A percentile compares a stretch with the other conserved stretches of the same genome.
Conservation (phyloP, 2,329 filamentous ascomycete species). For the Claviceps quebecensis region DNA sequence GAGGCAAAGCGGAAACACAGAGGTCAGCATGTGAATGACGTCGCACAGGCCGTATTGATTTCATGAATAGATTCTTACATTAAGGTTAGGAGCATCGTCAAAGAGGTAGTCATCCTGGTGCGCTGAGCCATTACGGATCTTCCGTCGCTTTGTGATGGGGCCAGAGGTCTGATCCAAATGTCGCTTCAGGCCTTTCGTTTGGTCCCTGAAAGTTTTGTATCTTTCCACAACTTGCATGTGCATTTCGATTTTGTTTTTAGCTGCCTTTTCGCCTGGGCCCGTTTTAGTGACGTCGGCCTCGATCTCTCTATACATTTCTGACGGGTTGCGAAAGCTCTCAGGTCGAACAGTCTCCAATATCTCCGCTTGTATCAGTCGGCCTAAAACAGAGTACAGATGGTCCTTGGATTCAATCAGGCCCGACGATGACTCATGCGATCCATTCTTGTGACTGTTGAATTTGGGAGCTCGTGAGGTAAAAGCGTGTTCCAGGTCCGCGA, state of each 20-base stretch:
- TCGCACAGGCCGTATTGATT: not conserved
- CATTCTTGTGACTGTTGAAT: conserved; percentile 22
- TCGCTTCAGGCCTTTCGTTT: conserved; percentile 36
- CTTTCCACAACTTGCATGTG: conserved; percentile 39
- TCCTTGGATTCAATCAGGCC: conserved; percentile 29
- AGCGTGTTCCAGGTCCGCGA: conserved; percentile 54
- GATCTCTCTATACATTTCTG: conserved; percentile 47
- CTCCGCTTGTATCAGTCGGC: conserved; percentile 46
- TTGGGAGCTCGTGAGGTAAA: conserved; percentile 31
- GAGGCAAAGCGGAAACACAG: not conserved
- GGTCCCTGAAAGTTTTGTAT: conserved; percentile 38
- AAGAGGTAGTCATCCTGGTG: conserved; percentile 12
- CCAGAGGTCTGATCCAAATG: conserved; percentile 31
- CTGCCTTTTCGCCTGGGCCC: conserved; percentile 25
- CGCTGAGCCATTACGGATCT: conserved; percentile 33
- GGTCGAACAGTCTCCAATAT: conserved; percentile 50
- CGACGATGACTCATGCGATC: conserved; percentile 17
- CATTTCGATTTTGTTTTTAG: conserved; percentile 52
- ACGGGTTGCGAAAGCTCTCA: conserved; percentile 43
- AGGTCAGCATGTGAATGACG: not conserved
- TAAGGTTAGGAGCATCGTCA: conserved; percentile 32
- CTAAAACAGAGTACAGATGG: conserved; percentile 36
- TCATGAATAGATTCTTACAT: conserved; percentile 29
- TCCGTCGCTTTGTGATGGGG: conserved; percentile 35
- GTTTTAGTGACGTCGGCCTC: conserved; percentile 46